phyloP scores from a whole-genome alignment of 1,139 yeast species.

The Nakaseomyces glabratus region DNA sequence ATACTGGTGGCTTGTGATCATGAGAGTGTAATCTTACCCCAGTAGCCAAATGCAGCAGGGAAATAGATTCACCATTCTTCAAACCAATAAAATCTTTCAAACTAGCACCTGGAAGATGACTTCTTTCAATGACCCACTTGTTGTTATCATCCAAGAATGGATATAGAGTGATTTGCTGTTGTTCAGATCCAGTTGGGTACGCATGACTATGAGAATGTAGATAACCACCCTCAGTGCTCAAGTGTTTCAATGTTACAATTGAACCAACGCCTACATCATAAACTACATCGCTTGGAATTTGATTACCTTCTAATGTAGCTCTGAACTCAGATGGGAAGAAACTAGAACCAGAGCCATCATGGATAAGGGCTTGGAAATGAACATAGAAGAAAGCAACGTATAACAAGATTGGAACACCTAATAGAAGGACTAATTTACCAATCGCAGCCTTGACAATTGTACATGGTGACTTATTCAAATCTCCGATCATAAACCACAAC shows the following conservation, averaged over 20 bases:
- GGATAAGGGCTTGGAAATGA: conserved; percentile 62
- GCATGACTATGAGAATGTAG: conserved; percentile 82
- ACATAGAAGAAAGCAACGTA: conserved; percentile 68
- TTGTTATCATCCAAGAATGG: conserved; percentile 89
- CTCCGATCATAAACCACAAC: conserved; percentile 85
- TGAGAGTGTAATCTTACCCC: conserved; percentile 89
- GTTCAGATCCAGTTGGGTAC: conserved; percentile 89
- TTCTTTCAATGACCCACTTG: conserved; percentile 72
- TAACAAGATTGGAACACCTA: conserved; percentile 60
- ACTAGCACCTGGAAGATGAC: conserved; percentile 39
- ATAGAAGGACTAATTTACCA: conserved; percentile 43
- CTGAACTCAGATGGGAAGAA: conserved; percentile 89
- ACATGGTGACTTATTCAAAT: conserved; percentile 40
- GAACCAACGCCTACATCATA: conserved; percentile 90
- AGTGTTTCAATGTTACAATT: conserved; percentile 67
- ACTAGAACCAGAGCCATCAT: conserved; percentile 82
- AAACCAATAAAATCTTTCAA: conserved; percentile 51
- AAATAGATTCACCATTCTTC: conserved; percentile 68
- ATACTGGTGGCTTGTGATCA: conserved; percentile 88
- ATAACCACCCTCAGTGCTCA: conserved; percentile 87
- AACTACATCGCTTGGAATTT: conserved; percentile 55
- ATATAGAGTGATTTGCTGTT: conserved; percentile 87
- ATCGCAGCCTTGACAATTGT: conserved; percentile 37
- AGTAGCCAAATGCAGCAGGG: conserved; percentile 63
- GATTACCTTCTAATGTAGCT: conserved; percentile 61